Conservation (phyloP, 352 stramenopile genomes). For the Phytophthora tubulina region DNA sequence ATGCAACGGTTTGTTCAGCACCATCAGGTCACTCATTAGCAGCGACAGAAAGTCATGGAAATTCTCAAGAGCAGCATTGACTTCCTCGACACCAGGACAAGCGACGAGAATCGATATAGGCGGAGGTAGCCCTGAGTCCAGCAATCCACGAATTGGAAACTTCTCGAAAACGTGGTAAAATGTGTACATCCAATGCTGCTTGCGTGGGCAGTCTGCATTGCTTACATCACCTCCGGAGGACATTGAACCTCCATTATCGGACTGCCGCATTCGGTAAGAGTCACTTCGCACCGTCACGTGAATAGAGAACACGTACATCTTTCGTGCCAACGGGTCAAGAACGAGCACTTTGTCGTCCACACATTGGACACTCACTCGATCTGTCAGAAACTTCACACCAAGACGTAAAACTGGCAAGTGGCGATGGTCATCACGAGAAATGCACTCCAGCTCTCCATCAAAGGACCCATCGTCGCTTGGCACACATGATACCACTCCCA, state of each 20-base stretch:
- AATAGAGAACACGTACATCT: constrained; percentile 38
- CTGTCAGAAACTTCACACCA: constrained; percentile 37
- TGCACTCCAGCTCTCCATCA: constrained; percentile 29
- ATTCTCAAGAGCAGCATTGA: constrained; percentile 7
- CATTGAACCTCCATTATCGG: constrained; percentile 13
- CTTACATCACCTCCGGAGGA: constrained; percentile 1
- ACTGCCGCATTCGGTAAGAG: constrained; percentile 61
- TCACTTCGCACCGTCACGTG: constrained; percentile 62
- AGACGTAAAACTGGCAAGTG: constrained; percentile 40
- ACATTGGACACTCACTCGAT: constrained; percentile 35
- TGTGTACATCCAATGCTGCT: constrained; percentile 32
- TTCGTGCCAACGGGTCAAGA: constrained; percentile 40
- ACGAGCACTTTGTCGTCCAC: constrained; percentile 46
- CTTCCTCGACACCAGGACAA: constrained; percentile 11
- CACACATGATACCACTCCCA: constrained; percentile 28
- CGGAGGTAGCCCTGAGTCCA: constrained; percentile 5
- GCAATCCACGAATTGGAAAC: constrained; percentile 51
- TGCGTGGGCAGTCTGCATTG: constrained; percentile 25
- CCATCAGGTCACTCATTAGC: constrained; percentile 50
- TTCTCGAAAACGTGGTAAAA: constrained; percentile 71
- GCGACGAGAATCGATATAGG: constrained; percentile 18
- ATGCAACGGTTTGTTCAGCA: constrained; percentile 51
- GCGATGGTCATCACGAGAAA: constrained; percentile 51
- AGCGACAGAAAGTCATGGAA: constrained; percentile 46
- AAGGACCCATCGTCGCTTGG: constrained; percentile 27